These are phyloP conservation scores for Nymphaea colorata DNA, from an alignment of 164 flowering plant genomes.

Conservation along the genomic window DNA sequence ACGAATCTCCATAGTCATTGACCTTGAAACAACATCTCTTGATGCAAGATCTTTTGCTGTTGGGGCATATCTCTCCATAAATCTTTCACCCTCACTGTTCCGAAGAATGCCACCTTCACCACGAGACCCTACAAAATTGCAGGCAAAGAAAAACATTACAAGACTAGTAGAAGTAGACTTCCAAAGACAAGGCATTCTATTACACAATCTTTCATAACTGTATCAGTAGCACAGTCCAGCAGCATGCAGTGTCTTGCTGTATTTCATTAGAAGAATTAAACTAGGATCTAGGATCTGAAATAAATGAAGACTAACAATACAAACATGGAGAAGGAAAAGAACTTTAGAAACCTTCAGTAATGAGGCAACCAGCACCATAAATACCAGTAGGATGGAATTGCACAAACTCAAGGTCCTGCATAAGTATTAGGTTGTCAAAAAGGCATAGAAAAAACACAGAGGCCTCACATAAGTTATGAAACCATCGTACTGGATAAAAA, in stretches of 20 bases:
- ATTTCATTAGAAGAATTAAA: too few relatives aligned
- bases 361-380: constrained; percentile 98
- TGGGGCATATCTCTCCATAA: constrained; percentile 99
- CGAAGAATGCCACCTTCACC: constrained; percentile 99
- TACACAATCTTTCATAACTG: too few relatives aligned
- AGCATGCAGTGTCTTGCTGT: too few relatives aligned
- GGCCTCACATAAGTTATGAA: not conserved
- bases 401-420: constrained; percentile 96
- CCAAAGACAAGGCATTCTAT: too few relatives aligned
- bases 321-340: not conserved
- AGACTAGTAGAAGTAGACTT: not conserved
- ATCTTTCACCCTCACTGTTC: constrained; percentile 99
- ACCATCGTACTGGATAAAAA: not conserved
- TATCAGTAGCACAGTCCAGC: too few relatives aligned
- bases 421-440: not conserved
- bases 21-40: constrained; percentile 97
- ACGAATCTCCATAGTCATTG: constrained; percentile 99
- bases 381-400: constrained; percentile 97
- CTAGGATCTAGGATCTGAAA: too few relatives aligned
- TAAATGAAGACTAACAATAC: too few relatives aligned
- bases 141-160: not conserved
- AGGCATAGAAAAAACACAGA: not conserved
- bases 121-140: constrained; percentile 61
- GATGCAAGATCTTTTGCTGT: constrained; percentile 99
- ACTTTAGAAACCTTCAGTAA: constrained; percentile 65